Evolutionary conservation across 441 rosid species (phyloP).

Genomic region (Raphanus hybrid): DNA sequence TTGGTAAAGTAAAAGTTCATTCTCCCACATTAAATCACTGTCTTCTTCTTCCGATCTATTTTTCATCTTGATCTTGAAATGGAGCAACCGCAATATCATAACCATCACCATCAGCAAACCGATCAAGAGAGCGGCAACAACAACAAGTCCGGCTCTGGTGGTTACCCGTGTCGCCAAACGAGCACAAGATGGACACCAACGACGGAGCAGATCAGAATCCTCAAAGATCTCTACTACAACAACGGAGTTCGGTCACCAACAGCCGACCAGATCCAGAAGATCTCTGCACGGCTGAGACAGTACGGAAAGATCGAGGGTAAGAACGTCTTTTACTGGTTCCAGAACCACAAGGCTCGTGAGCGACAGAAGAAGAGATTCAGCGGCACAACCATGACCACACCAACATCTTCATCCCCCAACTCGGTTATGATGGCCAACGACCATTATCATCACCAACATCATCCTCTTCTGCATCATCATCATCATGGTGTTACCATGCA

Average conservation of each 20-base stretch:
- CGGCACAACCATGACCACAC: slow-evolving; percentile 35
- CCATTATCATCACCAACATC: slow-evolving; percentile 25
- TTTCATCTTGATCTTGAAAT: slow-evolving; percentile 45
- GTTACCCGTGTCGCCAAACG: slow-evolving; percentile 80
- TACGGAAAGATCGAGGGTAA: slow-evolving; percentile 97
- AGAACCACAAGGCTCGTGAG: slow-evolving; percentile 99
- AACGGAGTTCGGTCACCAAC: slow-evolving; percentile 88
- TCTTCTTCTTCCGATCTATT: slow-evolving; percentile 27
- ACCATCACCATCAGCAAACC: slow-evolving; percentile 40
- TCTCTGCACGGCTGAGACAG: slow-evolving; percentile 82
- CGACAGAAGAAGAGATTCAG: slow-evolving; percentile 89
- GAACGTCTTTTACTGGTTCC: slow-evolving; percentile 99
- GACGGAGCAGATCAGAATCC: slow-evolving; percentile 80
- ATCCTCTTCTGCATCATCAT: slow-evolving; percentile 25
- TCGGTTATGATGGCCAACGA: slow-evolving; percentile 37
- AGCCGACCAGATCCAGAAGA: slow-evolving; percentile 95
- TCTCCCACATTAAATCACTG: slow-evolving; percentile 7
- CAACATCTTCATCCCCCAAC: slow-evolving; percentile 36
- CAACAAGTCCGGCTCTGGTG: slow-evolving; percentile 50
- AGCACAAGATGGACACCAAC: slow-evolving; percentile 98
- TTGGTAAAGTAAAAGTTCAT: slow-evolving; percentile 15
- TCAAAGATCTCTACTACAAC: slow-evolving; percentile 94
- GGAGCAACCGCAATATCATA: slow-evolving; percentile 60
- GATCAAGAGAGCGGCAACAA: slow-evolving; percentile 48
- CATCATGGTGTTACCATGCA: slow-evolving; percentile 49